Percentiles rank a stretch among this genome's conserved stretches.
Conservation (phyloP, 805 yeast genomes). For the Yueomyces sinensis region DNA sequence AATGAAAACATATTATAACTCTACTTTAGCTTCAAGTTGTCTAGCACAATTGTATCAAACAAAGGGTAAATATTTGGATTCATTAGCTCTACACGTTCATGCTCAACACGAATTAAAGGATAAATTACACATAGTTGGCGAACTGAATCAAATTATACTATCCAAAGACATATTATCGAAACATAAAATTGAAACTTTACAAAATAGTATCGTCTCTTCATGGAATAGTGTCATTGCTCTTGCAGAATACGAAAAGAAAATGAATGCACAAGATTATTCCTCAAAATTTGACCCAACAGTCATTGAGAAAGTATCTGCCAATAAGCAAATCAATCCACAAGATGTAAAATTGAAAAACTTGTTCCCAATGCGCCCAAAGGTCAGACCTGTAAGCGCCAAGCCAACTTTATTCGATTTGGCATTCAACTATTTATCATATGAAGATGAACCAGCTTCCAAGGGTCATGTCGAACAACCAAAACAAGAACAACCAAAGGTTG, state of each 20-base stretch:
- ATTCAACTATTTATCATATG: slow-evolving; percentile 60
- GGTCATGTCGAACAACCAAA: slow-evolving; percentile 3
- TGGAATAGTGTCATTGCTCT: slow-evolving; percentile 22
- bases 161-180: slow-evolving; percentile 13
- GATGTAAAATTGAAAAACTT: slow-evolving; percentile 14
- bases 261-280: slow-evolving; percentile 3
- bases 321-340: slow-evolving; percentile 7
- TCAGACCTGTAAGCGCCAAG: slow-evolving; percentile 59
- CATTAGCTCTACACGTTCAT: slow-evolving; percentile 19
- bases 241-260: slow-evolving; percentile 23
- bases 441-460: slow-evolving; percentile 5
- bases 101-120: slow-evolving; percentile 10
- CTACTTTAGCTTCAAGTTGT: slow-evolving; percentile 14
- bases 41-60: slow-evolving; percentile 18
- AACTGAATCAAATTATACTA: slow-evolving; percentile 5
- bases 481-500: slow-evolving; percentile 4
- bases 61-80: slow-evolving; percentile 17
- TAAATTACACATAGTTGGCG: slow-evolving; percentile 3
- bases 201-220: slow-evolving; percentile 28
- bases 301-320: slow-evolving; percentile 25
- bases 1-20: slow-evolving; percentile 11
- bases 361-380: slow-evolving; percentile 23
- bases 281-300: slow-evolving; percentile 18
- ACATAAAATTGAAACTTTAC: slow-evolving; percentile 37
- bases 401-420: slow-evolving; percentile 91